These are phyloP conservation scores for Acephala macrosclerotiorum DNA, from an alignment of 2,329 filamentous ascomycete species.

Conservation along the genomic window DNA sequence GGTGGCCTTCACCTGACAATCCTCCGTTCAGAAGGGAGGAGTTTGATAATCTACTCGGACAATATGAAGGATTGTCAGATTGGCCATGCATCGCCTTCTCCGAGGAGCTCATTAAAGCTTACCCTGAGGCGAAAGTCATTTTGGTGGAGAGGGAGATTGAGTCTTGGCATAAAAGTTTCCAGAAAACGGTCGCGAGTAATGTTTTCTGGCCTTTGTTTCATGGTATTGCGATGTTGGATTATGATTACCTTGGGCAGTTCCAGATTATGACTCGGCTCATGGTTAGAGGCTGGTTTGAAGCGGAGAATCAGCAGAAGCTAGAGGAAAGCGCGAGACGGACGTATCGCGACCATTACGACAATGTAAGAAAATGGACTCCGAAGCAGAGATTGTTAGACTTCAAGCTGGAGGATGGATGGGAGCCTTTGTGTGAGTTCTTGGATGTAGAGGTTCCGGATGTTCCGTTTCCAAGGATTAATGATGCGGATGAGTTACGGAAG, in stretches of 20 bases:
- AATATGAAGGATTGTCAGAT: slow-evolving; percentile 3
- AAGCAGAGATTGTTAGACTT: neutral
- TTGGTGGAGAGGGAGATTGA: neutral
- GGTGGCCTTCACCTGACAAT: neutral
- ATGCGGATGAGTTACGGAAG: slow-evolving; percentile 6
- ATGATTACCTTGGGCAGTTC: slow-evolving; percentile 3
- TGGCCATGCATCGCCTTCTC: slow-evolving; percentile 6
- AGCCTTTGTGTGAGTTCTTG: neutral
- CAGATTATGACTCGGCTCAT: slow-evolving; percentile 2
- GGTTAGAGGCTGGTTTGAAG: slow-evolving; percentile 2
- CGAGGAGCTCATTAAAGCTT: neutral
- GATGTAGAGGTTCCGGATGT: neutral
- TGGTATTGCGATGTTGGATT: neutral
- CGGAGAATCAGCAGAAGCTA: neutral
- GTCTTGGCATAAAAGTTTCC: slow-evolving; percentile 2
- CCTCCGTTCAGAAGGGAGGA: neutral
- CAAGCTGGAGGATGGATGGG: neutral
- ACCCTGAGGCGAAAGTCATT: slow-evolving; percentile 1
- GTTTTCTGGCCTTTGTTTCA: neutral
- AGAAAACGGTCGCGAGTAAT: neutral
- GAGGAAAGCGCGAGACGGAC: neutral
- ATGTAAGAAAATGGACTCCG: neutral
- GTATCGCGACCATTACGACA: neutral
- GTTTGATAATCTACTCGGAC: neutral
- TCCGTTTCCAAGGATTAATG: slow-evolving; percentile 2